Base-by-base conservation (phyloP, 306 rosid genomes). In the Fragaria ananassa region DNA sequence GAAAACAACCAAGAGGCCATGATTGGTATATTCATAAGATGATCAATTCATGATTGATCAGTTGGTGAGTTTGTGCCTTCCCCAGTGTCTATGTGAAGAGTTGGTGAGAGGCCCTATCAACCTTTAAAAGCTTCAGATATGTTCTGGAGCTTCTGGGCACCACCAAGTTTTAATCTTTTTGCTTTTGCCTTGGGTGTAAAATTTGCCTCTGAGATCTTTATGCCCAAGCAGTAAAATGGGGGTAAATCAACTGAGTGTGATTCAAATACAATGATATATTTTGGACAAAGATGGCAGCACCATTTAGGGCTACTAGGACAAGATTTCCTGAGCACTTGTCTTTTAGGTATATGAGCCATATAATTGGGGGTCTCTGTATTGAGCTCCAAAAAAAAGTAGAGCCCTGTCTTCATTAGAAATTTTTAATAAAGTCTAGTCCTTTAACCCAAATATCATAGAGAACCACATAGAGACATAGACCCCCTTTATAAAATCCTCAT, bases 101-200 rank as follows among this genome's bases (percentile, higher is more conserved):
- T 89, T 85, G 91, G 86, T 89, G 97, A 88, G 83, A 87, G 86
- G 87, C 87, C 80, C 79, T 66, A 69, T 91, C 97, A 84, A 78
- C 79, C 84, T 57, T 57, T 77, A 29, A 63, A 70, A 81, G 65
- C 57, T 66, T 76, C 41, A 50, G 79, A 63, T 54, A 54, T 53
- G 77, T 58, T 78, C 47, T 70, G 10, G 57, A 62, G 51, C 23
- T 5, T 13, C 64, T 25, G 35, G 35, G 66, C 31, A 71, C 72
- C 57, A 23, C 66, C 21, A 34, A 13, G 23, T 5, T 8, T 0
- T 1, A 10, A 37, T 34, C 11, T 41, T 80, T 69, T 19, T 46
- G 6, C 50, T 53, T 60, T 79, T 80, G 75, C 68, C 62, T 64
- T 12, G 6, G 8, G 1, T 31, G 68, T 75, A 82, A 42, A 78